phyloP scores from a whole-genome alignment of 1,284 basidiomycete species.

The Irpex sp. region DNA sequence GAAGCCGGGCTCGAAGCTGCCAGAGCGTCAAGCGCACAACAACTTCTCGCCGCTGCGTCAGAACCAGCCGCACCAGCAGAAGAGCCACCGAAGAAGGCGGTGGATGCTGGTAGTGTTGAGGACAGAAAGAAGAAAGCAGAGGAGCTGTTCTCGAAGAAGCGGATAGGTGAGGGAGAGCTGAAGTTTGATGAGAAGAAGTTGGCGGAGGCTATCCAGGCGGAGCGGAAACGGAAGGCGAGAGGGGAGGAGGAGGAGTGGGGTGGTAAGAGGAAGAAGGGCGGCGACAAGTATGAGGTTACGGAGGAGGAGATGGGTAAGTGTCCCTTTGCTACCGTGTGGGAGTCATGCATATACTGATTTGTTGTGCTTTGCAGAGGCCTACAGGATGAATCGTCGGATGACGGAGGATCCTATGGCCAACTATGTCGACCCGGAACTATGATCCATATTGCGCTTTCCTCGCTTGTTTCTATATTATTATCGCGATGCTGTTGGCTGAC shows the following conservation, averaged over 20 bases:
- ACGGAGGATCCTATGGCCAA: slow-evolving; percentile 88
- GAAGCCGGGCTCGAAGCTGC: slow-evolving; percentile 82
- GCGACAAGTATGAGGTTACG: slow-evolving; percentile 69
- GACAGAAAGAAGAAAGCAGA: slow-evolving; percentile 45
- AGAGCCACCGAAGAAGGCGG: slow-evolving; percentile 21
- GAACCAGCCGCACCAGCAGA: slow-evolving; percentile 19
- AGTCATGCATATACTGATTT: slow-evolving; percentile 13
- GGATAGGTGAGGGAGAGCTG: slow-evolving; percentile 74
- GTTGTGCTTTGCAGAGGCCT: slow-evolving; percentile 61
- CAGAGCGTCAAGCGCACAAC: slow-evolving; percentile 64
- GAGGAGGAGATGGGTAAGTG: slow-evolving; percentile 88
- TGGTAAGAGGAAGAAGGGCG: slow-evolving; percentile 46
- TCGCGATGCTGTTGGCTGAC: background rate
- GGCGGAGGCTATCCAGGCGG: slow-evolving; percentile 69
- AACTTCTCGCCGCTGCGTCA: slow-evolving; percentile 50
- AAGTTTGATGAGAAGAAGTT: slow-evolving; percentile 68
- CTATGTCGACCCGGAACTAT: slow-evolving; percentile 60
- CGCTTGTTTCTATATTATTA: background rate
- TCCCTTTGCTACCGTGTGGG: background rate
- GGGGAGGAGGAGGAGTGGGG: slow-evolving; percentile 50
- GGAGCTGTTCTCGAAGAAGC: slow-evolving; percentile 62
- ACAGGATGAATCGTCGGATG: slow-evolving; percentile 69
- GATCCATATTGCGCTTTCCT: background rate
- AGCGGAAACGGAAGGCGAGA: slow-evolving; percentile 75
- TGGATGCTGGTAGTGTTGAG: slow-evolving; percentile 26